Evolutionary conservation across 495 filamentous ascomycete genomes (phyloP), one percentile per base, ranked within the genome.

Genomic region (Trichoderma virens): DNA sequence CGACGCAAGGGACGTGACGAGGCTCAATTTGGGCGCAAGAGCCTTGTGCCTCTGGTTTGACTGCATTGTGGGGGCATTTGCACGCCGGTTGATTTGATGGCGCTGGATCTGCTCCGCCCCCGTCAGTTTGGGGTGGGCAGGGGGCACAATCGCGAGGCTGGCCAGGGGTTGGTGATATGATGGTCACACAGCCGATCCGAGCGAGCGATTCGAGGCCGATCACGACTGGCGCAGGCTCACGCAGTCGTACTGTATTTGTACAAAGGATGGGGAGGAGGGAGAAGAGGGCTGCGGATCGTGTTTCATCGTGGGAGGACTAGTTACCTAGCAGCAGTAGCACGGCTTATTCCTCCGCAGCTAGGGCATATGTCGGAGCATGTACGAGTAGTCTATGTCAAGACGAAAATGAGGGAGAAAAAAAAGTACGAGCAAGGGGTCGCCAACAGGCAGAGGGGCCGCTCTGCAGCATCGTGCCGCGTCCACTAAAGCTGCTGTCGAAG

Each of bases 1-100:
- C 51, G 51, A 56, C 51, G 51, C 51, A 56, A 56, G 51, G 51
- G 51, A 56, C 51, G 51, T 56, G 51, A 56, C 51, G 51, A 56
- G 51, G 51, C 51, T 56, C 51, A 56, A 56, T 56, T 56, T 56
- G 51, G 51, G 51, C 23, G 25, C 25, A 5, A 9, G 51, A 56
- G 51, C 51, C 51, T n/a, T 56, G 51, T 56, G 51, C 51, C 51
- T 56, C 51, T 56, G 25, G 25, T 30, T 18, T 27, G 23, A 11
- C 51, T 56, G 51, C 51, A 30, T 30, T 30, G 51, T 56, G 51
- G 51, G 51, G 51, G 51, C 51, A 16, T n/a, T 30, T 28, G 51
- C 51, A 56, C 51, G 51, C 51, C 51, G 51, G 25, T 56, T 56
- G 7, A 56, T 56, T 56, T 56, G 51, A 56, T 56, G 51, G 51